Base-by-base conservation (phyloP, 352 stramenopile species). In the Phytophthora ohioensis region DNA sequence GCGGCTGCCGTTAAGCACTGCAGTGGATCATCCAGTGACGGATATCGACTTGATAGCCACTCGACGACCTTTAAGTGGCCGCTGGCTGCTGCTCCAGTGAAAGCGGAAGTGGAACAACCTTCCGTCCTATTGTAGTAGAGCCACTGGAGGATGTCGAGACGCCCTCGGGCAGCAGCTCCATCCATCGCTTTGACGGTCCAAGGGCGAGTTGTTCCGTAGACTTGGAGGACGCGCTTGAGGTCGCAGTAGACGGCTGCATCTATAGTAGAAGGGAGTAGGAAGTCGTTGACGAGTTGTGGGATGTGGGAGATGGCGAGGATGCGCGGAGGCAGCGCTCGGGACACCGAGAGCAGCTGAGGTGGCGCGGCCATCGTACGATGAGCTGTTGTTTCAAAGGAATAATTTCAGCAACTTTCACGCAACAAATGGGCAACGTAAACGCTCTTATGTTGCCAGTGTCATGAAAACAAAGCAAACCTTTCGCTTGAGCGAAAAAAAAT, bases 181-280 rank as follows among this genome's bases (percentile, higher is more conserved):
- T 64, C 32, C 34, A 56, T 47, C 1, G 17, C 57, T 17, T 4
- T 11, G 10, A 54, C 35, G 3, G 57, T 56, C 6, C 15, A 55
- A 15, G 34, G 38, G 11, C 36, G 58, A 36, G 21, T 59, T 4
- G 13, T 15, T 21, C 6, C 35, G 31, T 67, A 48, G n/a, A 35
- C 36, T 51, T 4, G 46, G 12, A 67, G 6, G 1, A 67, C 58
- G 12, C 9, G 48, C 10, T 34, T 12, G 8, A 67, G 58, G 12
- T 67, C 49, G 10, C 41, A 17, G 12, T 53, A 46, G 5, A 59
- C 48, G 11, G 59, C 48, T 7, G 27, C 31, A 36, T 67, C 59
- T 9, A 67, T 59, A 13, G 59, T 67, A 9, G 7, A 3, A 17
- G 59, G 59, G 2, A 54, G 36, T 1, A 67, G 41, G 12, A 48